A percentile compares a stretch with the other conserved stretches of the same genome.
These are phyloP conservation scores for Fusarium sp. DNA, from an alignment of 2,329 filamentous ascomycete genomes.

Conservation along the genomic window DNA sequence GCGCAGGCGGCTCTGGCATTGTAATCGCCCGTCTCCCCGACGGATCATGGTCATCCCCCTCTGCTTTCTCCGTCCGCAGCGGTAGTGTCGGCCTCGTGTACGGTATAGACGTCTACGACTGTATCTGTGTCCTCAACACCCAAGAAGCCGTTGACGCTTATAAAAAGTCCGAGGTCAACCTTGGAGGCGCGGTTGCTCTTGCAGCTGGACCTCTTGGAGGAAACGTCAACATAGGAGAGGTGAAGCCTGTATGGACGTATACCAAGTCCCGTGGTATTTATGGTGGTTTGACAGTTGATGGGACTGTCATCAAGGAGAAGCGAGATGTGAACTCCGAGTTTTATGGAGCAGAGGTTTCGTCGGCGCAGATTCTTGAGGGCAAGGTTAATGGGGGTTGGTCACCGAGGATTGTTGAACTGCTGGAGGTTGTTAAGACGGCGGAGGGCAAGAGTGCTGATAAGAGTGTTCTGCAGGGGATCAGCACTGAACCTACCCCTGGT, in stretches of 20 bases:
- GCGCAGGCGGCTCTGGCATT: constrained; percentile 7
- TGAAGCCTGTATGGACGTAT: constrained; percentile 16
- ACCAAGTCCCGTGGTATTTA: constrained; percentile 1
- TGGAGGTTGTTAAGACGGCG: constrained; percentile 1
- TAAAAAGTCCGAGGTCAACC: neutral
- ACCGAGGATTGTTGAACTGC: neutral
- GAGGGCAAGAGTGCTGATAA: neutral
- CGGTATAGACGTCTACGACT: constrained; percentile 13
- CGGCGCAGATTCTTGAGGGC: neutral
- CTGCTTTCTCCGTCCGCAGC: constrained; percentile 14
- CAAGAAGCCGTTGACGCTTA: constrained; percentile 4
- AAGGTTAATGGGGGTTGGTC: neutral
- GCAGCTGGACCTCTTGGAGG: constrained; percentile 2
- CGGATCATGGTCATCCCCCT: neutral
- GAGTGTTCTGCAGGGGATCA: neutral
- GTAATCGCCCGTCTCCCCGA: neutral
- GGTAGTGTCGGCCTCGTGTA: constrained; percentile 16
- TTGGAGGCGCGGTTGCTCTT: constrained; percentile 2
- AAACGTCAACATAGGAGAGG: neutral
- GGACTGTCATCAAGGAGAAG: constrained; percentile 1
- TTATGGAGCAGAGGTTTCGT: neutral
- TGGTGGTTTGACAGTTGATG: constrained; percentile 15
- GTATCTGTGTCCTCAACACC: constrained; percentile 5
- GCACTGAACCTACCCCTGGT: neutral
- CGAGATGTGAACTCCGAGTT: neutral